Percentiles rank a stretch among this genome's conserved stretches.
phyloP scores from a whole-genome alignment of 192 early-diverging fungal genomes.

The Coemansia umbellata region DNA sequence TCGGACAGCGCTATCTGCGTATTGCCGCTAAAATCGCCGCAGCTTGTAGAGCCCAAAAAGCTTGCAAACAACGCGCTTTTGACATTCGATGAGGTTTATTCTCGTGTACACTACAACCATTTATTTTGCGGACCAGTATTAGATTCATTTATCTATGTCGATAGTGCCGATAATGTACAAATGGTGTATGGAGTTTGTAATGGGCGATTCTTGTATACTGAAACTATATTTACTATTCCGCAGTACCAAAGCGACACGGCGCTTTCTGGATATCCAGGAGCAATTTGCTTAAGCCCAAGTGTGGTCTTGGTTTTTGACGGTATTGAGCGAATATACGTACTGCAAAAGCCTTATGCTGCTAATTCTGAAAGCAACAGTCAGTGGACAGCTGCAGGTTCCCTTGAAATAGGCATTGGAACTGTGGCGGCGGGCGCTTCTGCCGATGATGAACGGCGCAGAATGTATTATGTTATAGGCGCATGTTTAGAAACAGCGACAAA shows the following conservation, averaged over 20 bases:
- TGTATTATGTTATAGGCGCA: slow-evolving; percentile 30
- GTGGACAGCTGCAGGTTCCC: slow-evolving; percentile 17
- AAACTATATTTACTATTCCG: slow-evolving; percentile 28
- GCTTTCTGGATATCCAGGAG: slow-evolving; percentile 28
- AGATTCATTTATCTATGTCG: slow-evolving; percentile 27
- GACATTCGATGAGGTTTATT: slow-evolving; percentile 61
- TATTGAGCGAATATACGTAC: slow-evolving; percentile 21
- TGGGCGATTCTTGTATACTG: neutral
- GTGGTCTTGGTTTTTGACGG: slow-evolving; percentile 39
- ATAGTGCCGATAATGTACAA: slow-evolving; percentile 3
- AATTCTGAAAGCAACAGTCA: neutral
- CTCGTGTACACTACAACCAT: slow-evolving; percentile 64
- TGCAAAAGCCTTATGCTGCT: neutral
- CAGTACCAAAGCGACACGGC: slow-evolving; percentile 4
- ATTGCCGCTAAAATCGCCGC: neutral
- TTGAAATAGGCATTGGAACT: slow-evolving; percentile 29
- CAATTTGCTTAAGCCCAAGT: slow-evolving; percentile 5
- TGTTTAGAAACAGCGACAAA: neutral
- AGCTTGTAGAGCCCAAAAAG: slow-evolving; percentile 29
- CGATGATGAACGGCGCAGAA: neutral
- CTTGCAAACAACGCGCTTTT: slow-evolving; percentile 50
- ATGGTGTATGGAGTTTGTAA: slow-evolving; percentile 6
- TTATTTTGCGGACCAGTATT: slow-evolving; percentile 51
- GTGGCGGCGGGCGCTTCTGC: slow-evolving; percentile 23
- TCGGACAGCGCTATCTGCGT: slow-evolving; percentile 12